Evolutionary conservation across 495 filamentous ascomycete species (phyloP), one percentile per base, ranked within the genome.

Genomic region (Aspergillus baeticus): DNA sequence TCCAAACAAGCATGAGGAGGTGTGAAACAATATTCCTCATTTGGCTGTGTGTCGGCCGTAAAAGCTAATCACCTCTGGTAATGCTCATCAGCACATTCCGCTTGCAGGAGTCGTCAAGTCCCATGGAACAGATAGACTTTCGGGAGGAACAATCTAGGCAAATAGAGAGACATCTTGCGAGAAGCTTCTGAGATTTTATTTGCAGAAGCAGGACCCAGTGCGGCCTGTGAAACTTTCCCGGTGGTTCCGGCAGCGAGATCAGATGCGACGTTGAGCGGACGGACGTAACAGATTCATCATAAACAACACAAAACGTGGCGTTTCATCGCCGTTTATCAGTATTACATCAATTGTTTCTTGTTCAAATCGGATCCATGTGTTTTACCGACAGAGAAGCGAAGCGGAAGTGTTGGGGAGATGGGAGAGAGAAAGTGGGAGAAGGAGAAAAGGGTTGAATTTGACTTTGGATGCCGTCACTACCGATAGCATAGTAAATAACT

Each of bases 161-260:
- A 48, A 3, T 8, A 34, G 20, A 2, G 22, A 4, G 1, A 36
- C 4, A 10, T 34, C 29, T 35, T 48, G 29, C 21, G 10, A 21
- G 29, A 42, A 20, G 6, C 34, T 42, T 35, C 18, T 23, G 10
- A 41, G 22, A 17, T 42, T 11, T 37, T 17, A 37, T 23, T 15
- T 10, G 18, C 3, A 37, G 17, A 18, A 22, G 6, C 2, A 33
- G 46, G 31, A 31, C 1, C 18, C 13, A 21, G 11, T 17, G 18
- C 35, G 29, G 23, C 20, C 21, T 37, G 37, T 8, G 35, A 34
- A 35, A 18, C 13, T 36, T 26, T 23, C 10, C 55, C 55, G 55
- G 34, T 22, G 47, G 45, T 51, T 58, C 55, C 48, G 55, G 17
- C 21, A 23, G 34, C 38, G 33, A 48, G 36, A 38, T 58, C 29